A percentile compares a stretch with the other conserved stretches of the same genome.
Conservation (phyloP, 441 rosid species). For the Pelargonium australe region DNA sequence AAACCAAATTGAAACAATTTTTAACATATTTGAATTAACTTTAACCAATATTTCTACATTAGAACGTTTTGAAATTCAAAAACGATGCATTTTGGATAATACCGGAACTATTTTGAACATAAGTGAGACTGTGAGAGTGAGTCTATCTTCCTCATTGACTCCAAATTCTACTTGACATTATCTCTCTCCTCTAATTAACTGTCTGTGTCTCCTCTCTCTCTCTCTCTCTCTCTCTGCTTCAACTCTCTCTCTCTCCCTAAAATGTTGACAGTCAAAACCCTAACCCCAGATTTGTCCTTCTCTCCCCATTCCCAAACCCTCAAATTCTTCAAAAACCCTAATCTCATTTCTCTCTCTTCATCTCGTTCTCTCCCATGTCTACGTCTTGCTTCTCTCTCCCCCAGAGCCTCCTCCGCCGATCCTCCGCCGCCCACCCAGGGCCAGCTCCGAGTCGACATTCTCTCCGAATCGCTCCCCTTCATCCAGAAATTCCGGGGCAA, state of each 20-base stretch:
- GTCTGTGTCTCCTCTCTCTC: no score
- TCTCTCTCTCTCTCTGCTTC: background rate
- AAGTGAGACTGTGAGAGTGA: no score
- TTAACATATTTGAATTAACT: no score
- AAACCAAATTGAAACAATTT: no score
- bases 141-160: no score
- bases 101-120: no score
- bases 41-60: no score
- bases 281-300: slow-evolving; percentile 4
- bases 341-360: background rate
- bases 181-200: no score
- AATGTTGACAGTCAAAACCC: slow-evolving; percentile 1
- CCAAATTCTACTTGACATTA: no score
- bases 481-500: slow-evolving; percentile 84
- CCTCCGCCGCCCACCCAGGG: slow-evolving; percentile 15
- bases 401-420: background rate
- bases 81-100: no score
- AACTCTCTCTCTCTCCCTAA: background rate
- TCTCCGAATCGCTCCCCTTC: slow-evolving; percentile 83
- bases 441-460: slow-evolving; percentile 55
- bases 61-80: no score
- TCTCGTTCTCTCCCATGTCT: background rate
- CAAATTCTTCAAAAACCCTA: slow-evolving; percentile 4
- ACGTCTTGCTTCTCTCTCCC: background rate
- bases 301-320: slow-evolving; percentile 3